Conservation (phyloP, 805 yeast genomes). For the Wickerhamomyces tratensis region DNA sequence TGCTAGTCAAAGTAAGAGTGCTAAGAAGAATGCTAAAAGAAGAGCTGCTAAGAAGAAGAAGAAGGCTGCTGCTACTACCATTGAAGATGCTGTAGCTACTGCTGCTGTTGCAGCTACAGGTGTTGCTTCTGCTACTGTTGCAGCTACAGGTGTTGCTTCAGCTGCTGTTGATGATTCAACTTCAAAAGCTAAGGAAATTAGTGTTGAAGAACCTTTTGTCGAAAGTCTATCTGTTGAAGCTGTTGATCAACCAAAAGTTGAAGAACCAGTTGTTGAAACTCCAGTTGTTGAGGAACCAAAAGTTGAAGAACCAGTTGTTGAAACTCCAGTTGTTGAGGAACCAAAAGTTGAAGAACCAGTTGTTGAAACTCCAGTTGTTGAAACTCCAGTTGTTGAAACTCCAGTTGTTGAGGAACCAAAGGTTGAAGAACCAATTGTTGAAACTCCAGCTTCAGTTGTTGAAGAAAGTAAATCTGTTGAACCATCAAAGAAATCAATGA, state of each 20-base stretch:
- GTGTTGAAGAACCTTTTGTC: no score
- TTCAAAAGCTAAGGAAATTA: no score
- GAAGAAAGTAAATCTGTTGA: no score
- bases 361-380: no score
- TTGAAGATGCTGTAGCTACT: neutral
- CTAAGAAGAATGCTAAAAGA: conserved; percentile 15
- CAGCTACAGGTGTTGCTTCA: neutral
- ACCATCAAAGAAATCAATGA: no score
- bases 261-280: neutral
- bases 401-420: neutral
- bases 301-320: no score
- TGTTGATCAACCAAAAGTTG: neutral
- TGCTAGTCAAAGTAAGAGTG: conserved; percentile 4
- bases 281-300: neutral
- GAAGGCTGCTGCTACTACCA: conserved; percentile 6
- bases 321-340: no score
- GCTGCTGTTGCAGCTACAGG: neutral
- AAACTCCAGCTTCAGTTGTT: neutral
- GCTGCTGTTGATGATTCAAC: neutral
- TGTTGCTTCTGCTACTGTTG: neutral
- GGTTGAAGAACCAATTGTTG: neutral
- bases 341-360: no score
- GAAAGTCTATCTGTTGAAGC: neutral
- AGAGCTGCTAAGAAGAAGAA: conserved; percentile 13
- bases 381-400: no score